A percentile compares a stretch with the other conserved stretches of the same genome.
These are phyloP conservation scores for Kluyveromyces sp. DNA, from an alignment of 1,139 yeast species.

Conservation along the genomic window DNA sequence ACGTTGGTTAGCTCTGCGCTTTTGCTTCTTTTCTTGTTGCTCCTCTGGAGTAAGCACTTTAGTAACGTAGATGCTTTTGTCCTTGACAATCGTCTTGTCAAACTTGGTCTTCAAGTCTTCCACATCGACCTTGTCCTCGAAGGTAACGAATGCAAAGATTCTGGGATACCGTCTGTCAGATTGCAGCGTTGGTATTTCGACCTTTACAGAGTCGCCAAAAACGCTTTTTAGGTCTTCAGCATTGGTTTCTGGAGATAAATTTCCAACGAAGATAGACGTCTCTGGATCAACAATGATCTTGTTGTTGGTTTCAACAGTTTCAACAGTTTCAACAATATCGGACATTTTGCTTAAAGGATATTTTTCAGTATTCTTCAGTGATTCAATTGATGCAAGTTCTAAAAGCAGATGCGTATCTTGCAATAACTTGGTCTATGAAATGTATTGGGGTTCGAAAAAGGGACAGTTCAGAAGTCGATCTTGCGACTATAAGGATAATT, in stretches of 20 bases:
- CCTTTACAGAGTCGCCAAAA: slow-evolving; percentile 27
- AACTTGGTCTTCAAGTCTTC: slow-evolving; percentile 27
- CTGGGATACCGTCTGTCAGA: slow-evolving; percentile 24
- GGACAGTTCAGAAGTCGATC: too few species aligned
- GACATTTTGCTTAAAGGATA: neutral
- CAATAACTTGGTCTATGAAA: neutral
- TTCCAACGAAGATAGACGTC: slow-evolving; percentile 31
- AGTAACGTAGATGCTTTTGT: slow-evolving; percentile 29
- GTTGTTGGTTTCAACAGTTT: slow-evolving; percentile 6
- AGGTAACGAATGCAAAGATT: slow-evolving; percentile 31
- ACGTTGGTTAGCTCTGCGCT: slow-evolving; percentile 13
- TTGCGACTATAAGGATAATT: too few species aligned
- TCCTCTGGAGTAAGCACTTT: slow-evolving; percentile 29
- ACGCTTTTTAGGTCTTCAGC: slow-evolving; percentile 25
- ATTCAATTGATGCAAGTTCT: neutral
- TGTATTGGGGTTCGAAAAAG: neutral
- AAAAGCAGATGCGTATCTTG: neutral
- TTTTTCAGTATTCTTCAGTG: neutral
- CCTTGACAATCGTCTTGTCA: slow-evolving; percentile 27
- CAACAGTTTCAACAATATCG: neutral
- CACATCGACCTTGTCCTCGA: slow-evolving; percentile 27
- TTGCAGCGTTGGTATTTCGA: slow-evolving; percentile 26
- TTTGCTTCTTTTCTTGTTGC: slow-evolving; percentile 10
- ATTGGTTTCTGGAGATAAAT: slow-evolving; percentile 27
- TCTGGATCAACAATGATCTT: slow-evolving; percentile 27